Percentiles rank a stretch among this genome's conserved stretches.
Conservation (phyloP, 148 eudicot genomes). For the Cornus kousa region DNA sequence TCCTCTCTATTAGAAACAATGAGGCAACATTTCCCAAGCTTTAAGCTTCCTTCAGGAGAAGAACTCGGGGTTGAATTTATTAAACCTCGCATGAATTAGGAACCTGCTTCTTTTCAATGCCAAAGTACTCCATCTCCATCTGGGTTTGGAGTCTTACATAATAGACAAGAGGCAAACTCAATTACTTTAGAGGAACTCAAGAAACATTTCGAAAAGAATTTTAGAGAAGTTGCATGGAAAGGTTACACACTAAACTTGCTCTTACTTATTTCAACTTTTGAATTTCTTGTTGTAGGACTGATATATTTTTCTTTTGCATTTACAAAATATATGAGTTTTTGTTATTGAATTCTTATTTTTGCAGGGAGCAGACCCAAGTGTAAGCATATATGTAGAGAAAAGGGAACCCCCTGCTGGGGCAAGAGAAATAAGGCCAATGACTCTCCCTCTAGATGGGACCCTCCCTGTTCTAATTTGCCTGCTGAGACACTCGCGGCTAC, state of each 20-base stretch:
- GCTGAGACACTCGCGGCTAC: neutral
- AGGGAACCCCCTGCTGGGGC: neutral
- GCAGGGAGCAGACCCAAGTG: neutral
- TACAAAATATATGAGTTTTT: too few species aligned
- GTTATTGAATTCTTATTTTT: neutral
- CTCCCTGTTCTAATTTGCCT: neutral
- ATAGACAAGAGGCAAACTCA: neutral
- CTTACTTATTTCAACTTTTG: too few species aligned
- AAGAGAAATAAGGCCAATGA: neutral
- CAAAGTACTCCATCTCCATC: neutral
- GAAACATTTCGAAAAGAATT: neutral
- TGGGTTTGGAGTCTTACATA: neutral
- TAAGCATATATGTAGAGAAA: neutral
- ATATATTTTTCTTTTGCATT: neutral
- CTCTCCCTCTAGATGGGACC: neutral
- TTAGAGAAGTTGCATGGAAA: too few species aligned
- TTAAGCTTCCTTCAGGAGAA: conserved; percentile 18
- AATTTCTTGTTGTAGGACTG: too few species aligned
- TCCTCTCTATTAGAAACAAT: conserved; percentile 3
- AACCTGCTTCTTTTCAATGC: neutral
- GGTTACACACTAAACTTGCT: too few species aligned
- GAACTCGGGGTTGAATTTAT: neutral
- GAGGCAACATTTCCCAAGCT: conserved; percentile 12
- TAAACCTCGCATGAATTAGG: neutral
- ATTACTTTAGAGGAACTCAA: neutral